Evolutionary conservation across 805 yeast genomes (phyloP).

Genomic region (Yarrowia divulgata): DNA sequence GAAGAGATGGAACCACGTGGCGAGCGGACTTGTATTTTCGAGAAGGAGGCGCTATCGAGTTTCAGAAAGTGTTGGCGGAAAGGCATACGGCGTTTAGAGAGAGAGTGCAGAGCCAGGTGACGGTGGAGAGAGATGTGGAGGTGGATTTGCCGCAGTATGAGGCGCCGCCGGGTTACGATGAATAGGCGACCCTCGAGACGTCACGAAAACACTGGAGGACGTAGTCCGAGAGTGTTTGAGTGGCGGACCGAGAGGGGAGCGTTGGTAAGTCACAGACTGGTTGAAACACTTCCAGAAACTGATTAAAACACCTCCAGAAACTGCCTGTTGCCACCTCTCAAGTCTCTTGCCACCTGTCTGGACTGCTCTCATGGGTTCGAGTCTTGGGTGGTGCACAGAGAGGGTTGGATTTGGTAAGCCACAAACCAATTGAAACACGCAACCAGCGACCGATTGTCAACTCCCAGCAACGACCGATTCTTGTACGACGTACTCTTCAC

Average conservation of each 20-base stretch:
- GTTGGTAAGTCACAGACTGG: too few relatives aligned
- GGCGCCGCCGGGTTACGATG: slow-evolving; percentile 15
- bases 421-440: too few relatives aligned
- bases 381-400: too few relatives aligned
- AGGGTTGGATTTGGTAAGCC: too few relatives aligned
- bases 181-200: background rate
- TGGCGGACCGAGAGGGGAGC: background rate
- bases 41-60: slow-evolving; percentile 36
- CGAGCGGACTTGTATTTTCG: background rate
- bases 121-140: background rate
- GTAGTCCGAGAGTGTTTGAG: background rate
- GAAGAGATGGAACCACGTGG: slow-evolving; percentile 36
- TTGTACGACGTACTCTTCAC: too few relatives aligned
- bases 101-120: slow-evolving; percentile 18
- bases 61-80: slow-evolving; percentile 20
- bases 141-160: background rate
- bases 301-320: too few relatives aligned
- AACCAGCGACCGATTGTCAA: too few relatives aligned
- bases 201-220: background rate
- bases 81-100: slow-evolving; percentile 9
- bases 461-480: too few relatives aligned
- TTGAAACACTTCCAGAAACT: too few relatives aligned
- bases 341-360: too few relatives aligned
- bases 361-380: too few relatives aligned
- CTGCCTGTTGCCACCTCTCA: too few relatives aligned